Percentiles rank a stretch among this genome's conserved stretches.
phyloP scores from a whole-genome alignment of 2,329 filamentous ascomycete species.

The Fusarium scirpi region DNA sequence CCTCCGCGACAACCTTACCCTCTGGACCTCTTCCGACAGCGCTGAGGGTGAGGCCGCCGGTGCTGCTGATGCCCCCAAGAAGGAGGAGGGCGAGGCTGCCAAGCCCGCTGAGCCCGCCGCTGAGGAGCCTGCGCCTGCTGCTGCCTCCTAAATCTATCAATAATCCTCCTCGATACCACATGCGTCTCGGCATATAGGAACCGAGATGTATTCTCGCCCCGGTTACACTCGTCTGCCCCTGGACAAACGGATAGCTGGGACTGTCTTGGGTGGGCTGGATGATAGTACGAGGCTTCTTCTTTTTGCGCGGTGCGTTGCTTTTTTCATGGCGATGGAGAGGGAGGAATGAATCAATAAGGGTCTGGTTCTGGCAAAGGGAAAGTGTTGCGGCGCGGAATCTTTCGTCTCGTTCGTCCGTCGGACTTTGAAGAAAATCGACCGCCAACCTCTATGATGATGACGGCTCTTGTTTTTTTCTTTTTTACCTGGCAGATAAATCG shows the following conservation, averaged over 20 bases:
- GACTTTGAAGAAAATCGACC: slow-evolving; percentile 41
- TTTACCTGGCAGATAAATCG: slow-evolving; percentile 49
- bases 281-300: slow-evolving; percentile 50
- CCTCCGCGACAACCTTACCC: slow-evolving; percentile 94
- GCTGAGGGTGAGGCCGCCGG: slow-evolving; percentile 78
- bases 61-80: slow-evolving; percentile 67
- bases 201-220: slow-evolving; percentile 52
- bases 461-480: slow-evolving; percentile 40
- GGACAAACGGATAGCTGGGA: slow-evolving; percentile 49
- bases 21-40: slow-evolving; percentile 96
- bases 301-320: slow-evolving; percentile 53
- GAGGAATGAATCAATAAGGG: slow-evolving; percentile 50
- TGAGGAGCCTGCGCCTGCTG: slow-evolving; percentile 58
- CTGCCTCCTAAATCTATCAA: slow-evolving; percentile 64
- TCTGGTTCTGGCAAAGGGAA: slow-evolving; percentile 54
- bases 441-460: slow-evolving; percentile 42
- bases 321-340: slow-evolving; percentile 52
- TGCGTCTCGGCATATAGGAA: slow-evolving; percentile 53
- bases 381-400: slow-evolving; percentile 54
- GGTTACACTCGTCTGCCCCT: slow-evolving; percentile 46
- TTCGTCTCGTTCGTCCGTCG: slow-evolving; percentile 48
- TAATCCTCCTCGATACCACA: slow-evolving; percentile 54
- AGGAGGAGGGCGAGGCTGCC: slow-evolving; percentile 68
- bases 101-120: slow-evolving; percentile 54
- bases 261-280: slow-evolving; percentile 53